Evolutionary conservation across 768 basidiomycete genomes (phyloP), one percentile per base, ranked within the genome.

Genomic region (Pleurotus platypus): DNA sequence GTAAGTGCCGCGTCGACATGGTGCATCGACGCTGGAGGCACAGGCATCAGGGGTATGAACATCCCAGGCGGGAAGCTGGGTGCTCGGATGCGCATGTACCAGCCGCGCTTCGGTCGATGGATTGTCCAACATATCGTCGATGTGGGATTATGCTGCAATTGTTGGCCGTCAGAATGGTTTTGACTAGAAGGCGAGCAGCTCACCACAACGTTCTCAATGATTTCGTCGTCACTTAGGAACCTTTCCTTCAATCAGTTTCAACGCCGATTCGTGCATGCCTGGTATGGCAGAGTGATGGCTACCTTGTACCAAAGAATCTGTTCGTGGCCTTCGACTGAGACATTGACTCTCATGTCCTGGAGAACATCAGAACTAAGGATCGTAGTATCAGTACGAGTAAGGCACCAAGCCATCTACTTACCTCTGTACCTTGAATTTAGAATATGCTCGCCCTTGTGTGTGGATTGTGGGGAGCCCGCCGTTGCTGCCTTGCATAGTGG

Each of bases 21-120:
- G 58, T 79, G 71, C 0, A 76, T 75, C 0, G 81, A 78, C 24
- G 70, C 68, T 22, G 69, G 72, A 2, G 80, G 70, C 0, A 85
- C 71, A 7, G 85, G 83, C 20, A 75, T 70, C 6, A 86, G 64
- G 1, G 83, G 77, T 26, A 86, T 86, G 59, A 76, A 83, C 9
- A 78, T 75, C 2, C 80, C 77, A 11, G 82, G 85, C 0, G 89
- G 86, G 60, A 91, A 92, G 3, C 76, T 63, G 0, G 91, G 90
- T 2, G 88, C 74, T 37, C 87, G 81, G 22, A 93, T 72, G 42
- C 87, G 87, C 58, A 93, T 84, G 69, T 92, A 93, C 91, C 91
- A 93, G 46, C 91, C 91, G 26, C 87, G 82, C 57, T 84, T 83
- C 1, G 91, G 91, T 4, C 85, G 82, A 66, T 92, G 91, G 24